phyloP scores from a whole-genome alignment of 2,329 filamentous ascomycete species.

The Sarocladiaceae sp. region DNA sequence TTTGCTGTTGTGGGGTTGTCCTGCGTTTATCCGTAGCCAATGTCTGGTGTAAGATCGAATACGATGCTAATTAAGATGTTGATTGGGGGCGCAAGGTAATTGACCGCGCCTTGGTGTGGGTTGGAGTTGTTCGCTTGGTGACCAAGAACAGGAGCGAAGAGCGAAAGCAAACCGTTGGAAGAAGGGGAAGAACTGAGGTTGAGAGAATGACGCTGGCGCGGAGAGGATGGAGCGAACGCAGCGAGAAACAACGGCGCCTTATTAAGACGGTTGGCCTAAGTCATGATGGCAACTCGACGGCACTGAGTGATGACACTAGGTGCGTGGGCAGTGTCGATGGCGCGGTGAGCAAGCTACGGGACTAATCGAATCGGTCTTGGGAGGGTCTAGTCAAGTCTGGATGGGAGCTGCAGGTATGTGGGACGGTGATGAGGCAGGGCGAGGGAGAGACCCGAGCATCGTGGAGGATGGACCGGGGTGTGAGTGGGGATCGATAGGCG shows the following conservation, averaged over 20 bases:
- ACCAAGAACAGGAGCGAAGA: neutral
- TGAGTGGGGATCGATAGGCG: neutral
- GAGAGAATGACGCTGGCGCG: slow-evolving; percentile 1
- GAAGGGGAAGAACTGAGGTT: neutral
- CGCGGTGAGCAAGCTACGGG: slow-evolving; percentile 2
- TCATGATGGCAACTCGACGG: slow-evolving; percentile 1
- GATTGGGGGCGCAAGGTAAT: neutral
- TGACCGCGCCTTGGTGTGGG: neutral
- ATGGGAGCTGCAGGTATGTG: slow-evolving; percentile 4
- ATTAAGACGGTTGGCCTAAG: neutral
- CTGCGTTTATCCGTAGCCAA: neutral
- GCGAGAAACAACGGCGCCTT: neutral
- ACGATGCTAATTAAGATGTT: neutral
- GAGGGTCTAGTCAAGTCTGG: neutral
- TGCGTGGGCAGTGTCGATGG: slow-evolving; percentile 1
- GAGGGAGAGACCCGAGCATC: slow-evolving; percentile 6
- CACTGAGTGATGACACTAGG: slow-evolving; percentile 6
- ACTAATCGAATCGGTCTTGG: slow-evolving; percentile 7
- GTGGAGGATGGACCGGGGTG: neutral
- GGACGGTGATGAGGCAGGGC: slow-evolving; percentile 3
- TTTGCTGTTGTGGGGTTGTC: neutral
- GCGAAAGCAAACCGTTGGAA: neutral
- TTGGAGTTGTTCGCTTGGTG: neutral
- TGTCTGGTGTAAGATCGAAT: neutral
- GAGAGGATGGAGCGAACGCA: neutral